Base-by-base conservation (phyloP, 106 monocot species). In the Allium cepa region DNA sequence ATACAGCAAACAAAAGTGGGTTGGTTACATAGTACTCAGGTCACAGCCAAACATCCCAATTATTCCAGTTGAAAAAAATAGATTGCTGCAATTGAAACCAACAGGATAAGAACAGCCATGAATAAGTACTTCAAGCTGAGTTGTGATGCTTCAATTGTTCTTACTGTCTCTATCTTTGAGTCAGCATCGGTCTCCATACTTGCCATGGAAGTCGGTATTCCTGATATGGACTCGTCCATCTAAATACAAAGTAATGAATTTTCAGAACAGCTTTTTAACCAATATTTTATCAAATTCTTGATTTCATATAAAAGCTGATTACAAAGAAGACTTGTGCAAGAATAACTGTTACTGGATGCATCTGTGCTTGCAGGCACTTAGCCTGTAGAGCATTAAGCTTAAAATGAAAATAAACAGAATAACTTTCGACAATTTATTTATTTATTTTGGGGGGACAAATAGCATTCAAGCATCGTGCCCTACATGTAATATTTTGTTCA, bases 111-210 rank as follows among this genome's bases (percentile, higher is more conserved):
- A 47, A 80, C 8, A 13, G 83, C 68, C 74, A 83, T 22, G 26
- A 62, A 49, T 56, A 86, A 5, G 60, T 74, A 83, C 71, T 80
- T 83, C 47, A 55, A 57, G 56, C 63, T 74, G 14, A 79, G 73
- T 49, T 76, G 70, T 56, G 67, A 45, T n/a, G 87, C 77, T 51
- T 80, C 77, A 27, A 83, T 78, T 46, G 70, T 77, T 72, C 76
- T 70, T 46, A 82, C 74, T 13, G 78, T 63, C 76, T 79, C 85
- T 3, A 73, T 0, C 11, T 57, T 83, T 18, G 72, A 62, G 26
- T 47, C 70, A 17, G 45, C 60, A 66, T 4, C 57, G 0, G 66
- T 52, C 49, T 77, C 58, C 18, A 47, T 46, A 18, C 67, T 70
- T 26, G 47, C 48, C 17, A 71, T 64, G 15, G 3, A 64, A 47